Evolutionary conservation across 2,329 filamentous ascomycete species (phyloP), one percentile per base, ranked within the genome.

Genomic region (Aspergillus pseudoviridinutans): DNA sequence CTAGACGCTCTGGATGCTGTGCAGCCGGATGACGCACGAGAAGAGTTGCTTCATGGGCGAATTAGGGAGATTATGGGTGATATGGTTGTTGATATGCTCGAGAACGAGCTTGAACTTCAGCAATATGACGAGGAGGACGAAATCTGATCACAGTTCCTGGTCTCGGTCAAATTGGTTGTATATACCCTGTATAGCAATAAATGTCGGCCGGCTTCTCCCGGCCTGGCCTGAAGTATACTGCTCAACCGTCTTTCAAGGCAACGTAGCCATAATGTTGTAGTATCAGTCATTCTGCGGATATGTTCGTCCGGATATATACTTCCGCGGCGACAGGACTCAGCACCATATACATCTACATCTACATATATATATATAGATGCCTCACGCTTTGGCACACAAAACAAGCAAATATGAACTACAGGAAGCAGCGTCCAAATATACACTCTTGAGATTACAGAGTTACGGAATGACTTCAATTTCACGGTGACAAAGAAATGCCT

Each of bases 101-200:
- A 71, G 38, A 70, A 73, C 50, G 75, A 77, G 60, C 61, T 76
- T 29, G 64, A 68, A 47, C 65, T 73, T 58, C 65, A 73, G 56
- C 57, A 61, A 50, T 58, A 67, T 49, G 68, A 70, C n/a, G 65
- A 65, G 17, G 64, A 58, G 12, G 46, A 60, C 8, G 55, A 58
- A 20, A 17, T 50, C 41, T 61, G 57, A 60, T 58, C 58, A 20
- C 22, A 44, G 46, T 29, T 42, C 4, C 35, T 24, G 44, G 22
- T 47, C 24, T 47, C 14, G 24, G 24, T 12, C 22, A 17, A 27
- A 3, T 28, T 41, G 27, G 35, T 20, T 49, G 29, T 38, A 10
- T 50, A 41, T 51, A 49, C 20, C 20, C 44, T 55, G 41, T 52
- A 41, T 27, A 28, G 32, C 44, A 47, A 12, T 12, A 24, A n/a